Evolutionary conservation across 495 filamentous ascomycete species (phyloP).

Genomic region (Ramalina intermedia): DNA sequence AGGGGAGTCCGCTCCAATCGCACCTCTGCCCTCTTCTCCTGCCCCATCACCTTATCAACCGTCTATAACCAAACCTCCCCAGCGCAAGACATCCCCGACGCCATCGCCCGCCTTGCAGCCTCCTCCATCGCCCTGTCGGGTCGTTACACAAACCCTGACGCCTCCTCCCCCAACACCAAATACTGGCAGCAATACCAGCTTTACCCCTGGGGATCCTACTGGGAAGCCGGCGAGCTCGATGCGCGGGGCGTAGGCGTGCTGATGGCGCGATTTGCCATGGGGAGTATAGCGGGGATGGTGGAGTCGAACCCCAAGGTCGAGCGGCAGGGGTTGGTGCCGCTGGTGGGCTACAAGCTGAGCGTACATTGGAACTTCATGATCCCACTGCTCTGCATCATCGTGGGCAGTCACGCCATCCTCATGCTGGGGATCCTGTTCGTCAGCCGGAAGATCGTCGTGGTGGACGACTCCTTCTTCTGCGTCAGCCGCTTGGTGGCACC

Average conservation of each 20-base stretch:
- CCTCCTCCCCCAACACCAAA: not conserved
- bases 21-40: slow-evolving; percentile 1
- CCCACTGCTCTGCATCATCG: slow-evolving; percentile 5
- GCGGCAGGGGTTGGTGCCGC: slow-evolving; percentile 6
- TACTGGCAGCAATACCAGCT: slow-evolving; percentile 13
- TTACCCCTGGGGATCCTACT: slow-evolving; percentile 11
- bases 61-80: slow-evolving; percentile 8
- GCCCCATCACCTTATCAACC: slow-evolving; percentile 7
- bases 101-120: slow-evolving; percentile 10
- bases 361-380: slow-evolving; percentile 11
- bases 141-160: not conserved
- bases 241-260: slow-evolving; percentile 3
- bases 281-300: slow-evolving; percentile 11
- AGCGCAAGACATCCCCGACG: slow-evolving; percentile 3
- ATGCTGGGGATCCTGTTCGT: slow-evolving; percentile 9
- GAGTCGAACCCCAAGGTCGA: not conserved
- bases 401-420: slow-evolving; percentile 5
- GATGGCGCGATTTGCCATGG: slow-evolving; percentile 15
- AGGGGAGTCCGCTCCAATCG: not conserved
- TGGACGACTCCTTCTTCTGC: slow-evolving; percentile 9
- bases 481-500: slow-evolving; percentile 7
- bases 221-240: slow-evolving; percentile 8
- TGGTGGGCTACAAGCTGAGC: slow-evolving; percentile 7
- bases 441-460: slow-evolving; percentile 8
- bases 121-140: slow-evolving; percentile 13